Conservation (phyloP, 1,284 basidiomycete species). For the Apiotrichum brassicae region DNA sequence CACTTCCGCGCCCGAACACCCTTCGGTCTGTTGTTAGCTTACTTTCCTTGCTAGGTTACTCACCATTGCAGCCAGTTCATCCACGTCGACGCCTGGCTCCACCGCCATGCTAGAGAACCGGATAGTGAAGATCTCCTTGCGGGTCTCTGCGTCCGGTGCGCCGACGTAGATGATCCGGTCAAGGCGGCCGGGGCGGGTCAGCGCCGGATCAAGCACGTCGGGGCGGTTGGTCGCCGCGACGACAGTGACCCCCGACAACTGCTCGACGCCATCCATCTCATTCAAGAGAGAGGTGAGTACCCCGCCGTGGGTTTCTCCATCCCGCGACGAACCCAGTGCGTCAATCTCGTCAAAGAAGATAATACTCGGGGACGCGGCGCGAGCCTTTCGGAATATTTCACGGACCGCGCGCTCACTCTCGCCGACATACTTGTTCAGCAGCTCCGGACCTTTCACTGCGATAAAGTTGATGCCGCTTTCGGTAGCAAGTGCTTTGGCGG, state of each 20-base stretch:
- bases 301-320: constrained; percentile 59
- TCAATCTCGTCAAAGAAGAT: constrained; percentile 99
- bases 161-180: constrained; percentile 93
- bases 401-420: constrained; percentile 92
- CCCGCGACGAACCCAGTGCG: constrained; percentile 75
- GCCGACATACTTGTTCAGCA: constrained; percentile 94
- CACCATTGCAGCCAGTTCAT: constrained; percentile 67
- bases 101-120: constrained; percentile 74
- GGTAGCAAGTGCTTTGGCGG: constrained; percentile 87
- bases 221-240: constrained; percentile 96
- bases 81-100: constrained; percentile 61
- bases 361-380: constrained; percentile 87
- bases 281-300: constrained; percentile 90
- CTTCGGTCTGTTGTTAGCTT: constrained; percentile 62
- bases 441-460: constrained; percentile 96
- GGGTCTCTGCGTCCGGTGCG: constrained; percentile 70
- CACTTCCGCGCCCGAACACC: constrained; percentile 95
- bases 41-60: too few relatives aligned
- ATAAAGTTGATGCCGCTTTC: constrained; percentile 96
- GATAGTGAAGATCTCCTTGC: constrained; percentile 79
- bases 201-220: constrained; percentile 83
- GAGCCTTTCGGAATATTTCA: constrained; percentile 91
- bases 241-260: constrained; percentile 83
- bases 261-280: constrained; percentile 98
- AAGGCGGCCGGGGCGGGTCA: constrained; percentile 92